A percentile compares a stretch with the other conserved stretches of the same genome.
Conservation (phyloP, 2,329 filamentous ascomycete genomes). For the Seiridium cupressi region DNA sequence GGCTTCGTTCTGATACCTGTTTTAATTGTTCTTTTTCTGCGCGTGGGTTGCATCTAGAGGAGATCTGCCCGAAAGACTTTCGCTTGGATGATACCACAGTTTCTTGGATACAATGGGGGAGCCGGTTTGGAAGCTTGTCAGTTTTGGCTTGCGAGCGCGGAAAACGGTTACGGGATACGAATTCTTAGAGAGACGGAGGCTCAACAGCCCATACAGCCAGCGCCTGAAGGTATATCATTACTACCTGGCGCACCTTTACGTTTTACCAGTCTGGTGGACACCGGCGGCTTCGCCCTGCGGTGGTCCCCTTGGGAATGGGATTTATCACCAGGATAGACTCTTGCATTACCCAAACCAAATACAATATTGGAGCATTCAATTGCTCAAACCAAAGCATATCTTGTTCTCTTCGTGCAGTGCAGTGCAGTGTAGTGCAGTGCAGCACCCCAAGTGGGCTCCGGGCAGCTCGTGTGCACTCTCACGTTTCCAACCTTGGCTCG, state of each 20-base stretch:
- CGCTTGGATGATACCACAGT: conserved; percentile 32
- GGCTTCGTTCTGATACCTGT: conserved; percentile 22
- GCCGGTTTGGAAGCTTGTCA: conserved; percentile 3
- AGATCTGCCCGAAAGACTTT: conserved; percentile 22
- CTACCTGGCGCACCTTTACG: conserved; percentile 23
- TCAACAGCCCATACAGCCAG: conserved; percentile 21
- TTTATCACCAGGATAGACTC: conserved; percentile 20
- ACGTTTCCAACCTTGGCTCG: background rate
- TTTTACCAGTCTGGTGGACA: conserved; percentile 22
- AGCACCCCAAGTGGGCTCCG: no score
- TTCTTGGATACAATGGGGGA: conserved; percentile 14
- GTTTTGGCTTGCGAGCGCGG: conserved; percentile 14
- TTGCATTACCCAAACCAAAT: conserved; percentile 21
- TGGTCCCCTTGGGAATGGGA: conserved; percentile 19
- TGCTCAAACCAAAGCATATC: background rate
- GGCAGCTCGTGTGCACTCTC: background rate
- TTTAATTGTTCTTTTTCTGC: conserved; percentile 14
- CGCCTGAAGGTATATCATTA: background rate
- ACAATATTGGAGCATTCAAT: conserved; percentile 16
- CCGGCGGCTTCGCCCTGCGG: conserved; percentile 15
- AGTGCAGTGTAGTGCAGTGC: no score
- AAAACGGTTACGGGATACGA: conserved; percentile 20
- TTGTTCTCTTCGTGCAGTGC: no score
- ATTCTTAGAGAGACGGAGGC: conserved; percentile 21
- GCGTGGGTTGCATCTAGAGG: conserved; percentile 19